phyloP scores from a whole-genome alignment of 2,329 filamentous ascomycete species.

The Talaromyces rugulosus region DNA sequence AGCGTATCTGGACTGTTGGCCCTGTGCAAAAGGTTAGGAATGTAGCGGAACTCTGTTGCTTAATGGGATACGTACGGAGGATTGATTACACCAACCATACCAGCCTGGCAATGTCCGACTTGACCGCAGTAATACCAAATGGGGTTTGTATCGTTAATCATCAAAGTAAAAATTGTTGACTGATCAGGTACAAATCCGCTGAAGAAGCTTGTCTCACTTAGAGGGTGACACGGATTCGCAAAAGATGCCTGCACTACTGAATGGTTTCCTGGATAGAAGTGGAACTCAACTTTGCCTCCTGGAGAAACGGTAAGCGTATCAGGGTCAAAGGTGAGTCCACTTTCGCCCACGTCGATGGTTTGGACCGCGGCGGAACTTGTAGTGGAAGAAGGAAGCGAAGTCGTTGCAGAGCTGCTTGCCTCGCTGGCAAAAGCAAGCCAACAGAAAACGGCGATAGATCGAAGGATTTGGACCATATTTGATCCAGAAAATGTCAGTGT shows the following conservation, averaged over 20 bases:
- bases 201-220: slow-evolving; percentile 21
- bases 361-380: slow-evolving; percentile 21
- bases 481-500: too few relatives aligned
- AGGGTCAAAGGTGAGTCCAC: neutral
- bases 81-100: slow-evolving; percentile 76
- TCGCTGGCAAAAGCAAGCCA: too few relatives aligned
- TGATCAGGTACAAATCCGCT: slow-evolving; percentile 21
- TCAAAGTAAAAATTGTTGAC: slow-evolving; percentile 56
- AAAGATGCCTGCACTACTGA: slow-evolving; percentile 49
- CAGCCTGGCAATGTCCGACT: slow-evolving; percentile 66
- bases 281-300: slow-evolving; percentile 51
- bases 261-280: slow-evolving; percentile 50
- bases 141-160: slow-evolving; percentile 64
- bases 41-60: slow-evolving; percentile 7
- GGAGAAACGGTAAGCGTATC: slow-evolving; percentile 2
- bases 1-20: slow-evolving; percentile 2
- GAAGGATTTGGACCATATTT: too few relatives aligned
- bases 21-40: neutral
- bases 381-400: slow-evolving; percentile 4
- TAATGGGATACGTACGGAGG: slow-evolving; percentile 32
- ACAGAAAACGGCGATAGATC: too few relatives aligned
- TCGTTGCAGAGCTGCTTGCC: too few relatives aligned
- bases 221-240: slow-evolving; percentile 46
- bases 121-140: slow-evolving; percentile 79
- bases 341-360: slow-evolving; percentile 41